phyloP scores from a whole-genome alignment of 2,329 filamentous ascomycete species.

The Westerdykella aurantiaca region DNA sequence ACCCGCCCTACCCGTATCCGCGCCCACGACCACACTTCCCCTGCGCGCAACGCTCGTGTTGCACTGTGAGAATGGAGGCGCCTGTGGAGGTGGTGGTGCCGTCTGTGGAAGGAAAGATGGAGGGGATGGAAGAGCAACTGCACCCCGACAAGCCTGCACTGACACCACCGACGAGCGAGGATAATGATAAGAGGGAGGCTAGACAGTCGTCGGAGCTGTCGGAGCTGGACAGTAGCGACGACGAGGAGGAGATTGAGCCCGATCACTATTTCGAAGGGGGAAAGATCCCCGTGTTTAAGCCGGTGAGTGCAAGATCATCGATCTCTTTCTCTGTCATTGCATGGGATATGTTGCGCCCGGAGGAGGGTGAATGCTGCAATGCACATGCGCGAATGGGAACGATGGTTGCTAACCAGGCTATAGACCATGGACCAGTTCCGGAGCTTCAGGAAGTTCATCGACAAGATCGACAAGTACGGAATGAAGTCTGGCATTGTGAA shows the following conservation, averaged over 20 bases:
- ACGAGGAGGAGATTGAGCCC: slow-evolving; percentile 65
- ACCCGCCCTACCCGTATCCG: too few relatives aligned
- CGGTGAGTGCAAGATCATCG: slow-evolving; percentile 47
- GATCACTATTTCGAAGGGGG: slow-evolving; percentile 81
- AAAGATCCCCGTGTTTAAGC: slow-evolving; percentile 87
- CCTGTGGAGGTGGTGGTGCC: slow-evolving; percentile 19
- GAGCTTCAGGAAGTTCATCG: slow-evolving; percentile 88
- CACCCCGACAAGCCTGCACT: slow-evolving; percentile 37
- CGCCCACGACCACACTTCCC: neutral
- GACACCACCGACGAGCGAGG: slow-evolving; percentile 49
- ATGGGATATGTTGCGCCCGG: neutral
- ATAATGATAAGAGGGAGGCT: slow-evolving; percentile 43
- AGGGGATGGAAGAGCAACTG: slow-evolving; percentile 15
- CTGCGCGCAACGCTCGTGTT: too few relatives aligned
- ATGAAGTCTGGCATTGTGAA: slow-evolving; percentile 98
- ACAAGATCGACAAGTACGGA: slow-evolving; percentile 84
- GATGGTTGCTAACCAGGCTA: slow-evolving; percentile 1
- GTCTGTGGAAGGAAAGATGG: slow-evolving; percentile 25
- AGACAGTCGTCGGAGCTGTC: slow-evolving; percentile 45
- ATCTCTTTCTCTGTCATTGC: too few relatives aligned
- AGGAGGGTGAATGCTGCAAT: slow-evolving; percentile 12
- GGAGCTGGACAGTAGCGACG: slow-evolving; percentile 43
- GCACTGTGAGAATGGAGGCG: slow-evolving; percentile 4
- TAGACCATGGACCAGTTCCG: slow-evolving; percentile 87
- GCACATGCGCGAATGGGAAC: too few relatives aligned